These are phyloP conservation scores for Mucor velutinosus DNA, from an alignment of 371 early-diverging fungal species.

Conservation along the genomic window DNA sequence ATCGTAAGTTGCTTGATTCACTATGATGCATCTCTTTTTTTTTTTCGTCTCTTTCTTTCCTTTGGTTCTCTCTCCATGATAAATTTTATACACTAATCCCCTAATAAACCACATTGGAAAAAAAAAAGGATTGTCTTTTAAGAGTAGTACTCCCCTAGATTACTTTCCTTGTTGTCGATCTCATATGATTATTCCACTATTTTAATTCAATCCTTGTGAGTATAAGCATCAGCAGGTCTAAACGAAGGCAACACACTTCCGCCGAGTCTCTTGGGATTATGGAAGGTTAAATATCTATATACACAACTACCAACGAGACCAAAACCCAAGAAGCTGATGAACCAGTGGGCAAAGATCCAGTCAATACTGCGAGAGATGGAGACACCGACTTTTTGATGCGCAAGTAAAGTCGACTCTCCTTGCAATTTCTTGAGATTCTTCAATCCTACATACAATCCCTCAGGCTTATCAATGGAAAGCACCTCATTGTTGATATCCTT, in stretches of 20 bases:
- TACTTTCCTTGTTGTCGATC: too few species aligned
- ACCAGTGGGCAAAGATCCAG: slow-evolving; percentile 29
- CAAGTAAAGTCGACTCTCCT: slow-evolving; percentile 13
- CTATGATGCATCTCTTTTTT: background rate
- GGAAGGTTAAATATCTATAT: slow-evolving; percentile 22
- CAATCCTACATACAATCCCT: slow-evolving; percentile 9
- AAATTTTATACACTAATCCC: background rate
- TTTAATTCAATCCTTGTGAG: slow-evolving; percentile 26
- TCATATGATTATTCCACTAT: background rate
- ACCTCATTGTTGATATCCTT: background rate
- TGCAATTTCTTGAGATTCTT: slow-evolving; percentile 18
- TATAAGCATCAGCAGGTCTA: background rate
- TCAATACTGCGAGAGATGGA: background rate
- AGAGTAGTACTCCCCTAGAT: too few species aligned
- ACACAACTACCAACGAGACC: slow-evolving; percentile 20
- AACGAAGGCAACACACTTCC: slow-evolving; percentile 20
- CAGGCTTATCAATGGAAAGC: slow-evolving; percentile 13
- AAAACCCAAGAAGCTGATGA: slow-evolving; percentile 26
- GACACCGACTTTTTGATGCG: slow-evolving; percentile 14
- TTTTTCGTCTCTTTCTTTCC: background rate
- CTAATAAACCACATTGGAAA: background rate
- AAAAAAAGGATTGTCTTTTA: background rate
- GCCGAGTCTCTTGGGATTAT: slow-evolving; percentile 15
- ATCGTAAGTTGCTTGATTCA: background rate
- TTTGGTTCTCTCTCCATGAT: background rate